Evolutionary conservation across 2,329 filamentous ascomycete species (phyloP).

Genomic region (Truncatella angustata): DNA sequence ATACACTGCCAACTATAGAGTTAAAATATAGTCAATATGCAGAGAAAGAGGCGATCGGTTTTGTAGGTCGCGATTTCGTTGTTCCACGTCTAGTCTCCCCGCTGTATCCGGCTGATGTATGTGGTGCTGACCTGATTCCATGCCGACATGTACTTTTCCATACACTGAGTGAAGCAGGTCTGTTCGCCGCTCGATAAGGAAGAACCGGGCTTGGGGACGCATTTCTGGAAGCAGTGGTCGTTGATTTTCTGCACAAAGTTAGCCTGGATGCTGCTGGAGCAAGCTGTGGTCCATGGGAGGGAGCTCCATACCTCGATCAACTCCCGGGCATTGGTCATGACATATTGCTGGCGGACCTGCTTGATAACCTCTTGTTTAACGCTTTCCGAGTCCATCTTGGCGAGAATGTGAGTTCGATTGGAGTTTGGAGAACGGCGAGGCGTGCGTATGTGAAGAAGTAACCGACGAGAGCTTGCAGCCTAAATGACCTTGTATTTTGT

Average conservation of each 20-base stretch:
- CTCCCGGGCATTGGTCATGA: constrained; percentile 65
- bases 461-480: too few relatives aligned
- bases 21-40: too few relatives aligned
- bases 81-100: constrained; percentile 36
- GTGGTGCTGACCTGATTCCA: constrained; percentile 74
- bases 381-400: constrained; percentile 54
- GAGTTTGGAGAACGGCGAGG: neutral
- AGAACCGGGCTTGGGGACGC: constrained; percentile 67
- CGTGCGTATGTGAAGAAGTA: neutral
- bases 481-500: too few relatives aligned
- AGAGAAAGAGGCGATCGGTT: too few relatives aligned
- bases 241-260: constrained; percentile 64
- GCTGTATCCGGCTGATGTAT: constrained; percentile 64
- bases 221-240: constrained; percentile 77
- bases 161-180: constrained; percentile 71
- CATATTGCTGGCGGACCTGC: constrained; percentile 63
- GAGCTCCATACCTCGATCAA: constrained; percentile 62
- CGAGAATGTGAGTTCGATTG: neutral
- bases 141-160: constrained; percentile 80
- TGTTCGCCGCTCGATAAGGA: constrained; percentile 67
- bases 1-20: too few relatives aligned
- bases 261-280: neutral
- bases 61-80: too few relatives aligned
- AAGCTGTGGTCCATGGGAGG: too few relatives aligned
- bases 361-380: constrained; percentile 63